Base-by-base conservation (phyloP, 179 eudicot species). In the Camellia oleifera region DNA sequence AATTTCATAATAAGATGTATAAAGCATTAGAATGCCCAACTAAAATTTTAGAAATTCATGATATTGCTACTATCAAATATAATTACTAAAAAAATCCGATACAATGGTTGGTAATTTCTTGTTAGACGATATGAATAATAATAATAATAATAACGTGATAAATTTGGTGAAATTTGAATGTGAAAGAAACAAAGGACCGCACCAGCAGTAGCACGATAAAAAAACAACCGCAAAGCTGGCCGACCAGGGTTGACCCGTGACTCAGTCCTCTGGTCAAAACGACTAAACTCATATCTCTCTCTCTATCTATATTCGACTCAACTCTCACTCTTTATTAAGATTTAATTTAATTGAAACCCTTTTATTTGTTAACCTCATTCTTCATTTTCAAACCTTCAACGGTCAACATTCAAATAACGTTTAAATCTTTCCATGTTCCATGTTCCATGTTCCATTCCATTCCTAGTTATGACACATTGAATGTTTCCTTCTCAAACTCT, bases 341-440 rank as follows among this genome's bases (percentile, higher is more conserved):
- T 32, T 32, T 32, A 32, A 32, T 32, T 32, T 32, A 32, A 32
- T 32, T 32, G 0, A 32, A 32, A 32, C 32, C 32, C 32, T 32
- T 32, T 32, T 32, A 32, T 12, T 42, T 40, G 40, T 53, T 15
- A 11, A 4, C 20, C 18, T 20, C 53, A 69, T 15, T 18, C 17
- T 4, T 1, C 76, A 3, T 40, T 54, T 26, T 74, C 78, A 60
- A 44, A 76, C 69, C 53, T 76, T 76, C 78, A 76, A 76, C 69
- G 68, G 78, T 76, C 78, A 76, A 76, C 69, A 62, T 76, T 76
- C 78, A 75, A 76, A 76, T 13, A 42, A 32, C 78, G 32, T 60
- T 17, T 48, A 11, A 44, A 58, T 11, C 9, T 18, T 45, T 11
- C 7, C 4, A 14, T 15, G 9, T 7, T 7, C 50, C 8, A 26